Evolutionary conservation across 2,329 filamentous ascomycete genomes (phyloP).

Genomic region (Capronia americana): DNA sequence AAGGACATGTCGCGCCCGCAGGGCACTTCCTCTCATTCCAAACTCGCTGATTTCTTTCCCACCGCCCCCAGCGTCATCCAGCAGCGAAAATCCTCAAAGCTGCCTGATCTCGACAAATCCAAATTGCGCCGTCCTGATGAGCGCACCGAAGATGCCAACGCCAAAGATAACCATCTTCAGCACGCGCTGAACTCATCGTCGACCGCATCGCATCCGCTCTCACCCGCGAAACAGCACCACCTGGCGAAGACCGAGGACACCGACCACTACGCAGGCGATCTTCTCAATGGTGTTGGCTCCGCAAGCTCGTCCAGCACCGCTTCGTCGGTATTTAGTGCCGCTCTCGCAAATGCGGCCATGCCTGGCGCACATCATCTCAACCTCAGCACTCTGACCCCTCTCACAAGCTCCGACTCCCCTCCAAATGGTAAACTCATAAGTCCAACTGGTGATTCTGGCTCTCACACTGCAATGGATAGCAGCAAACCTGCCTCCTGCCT

Average conservation of each 20-base stretch:
- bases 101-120: slow-evolving; percentile 59
- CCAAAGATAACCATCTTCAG: slow-evolving; percentile 24
- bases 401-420: slow-evolving; percentile 71
- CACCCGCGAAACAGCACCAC: slow-evolving; percentile 26
- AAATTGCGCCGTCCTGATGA: slow-evolving; percentile 22
- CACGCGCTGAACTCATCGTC: slow-evolving; percentile 30
- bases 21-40: slow-evolving; percentile 54
- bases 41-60: slow-evolving; percentile 86
- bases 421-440: slow-evolving; percentile 63
- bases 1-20: slow-evolving; percentile 74
- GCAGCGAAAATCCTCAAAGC: slow-evolving; percentile 52
- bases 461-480: slow-evolving; percentile 22
- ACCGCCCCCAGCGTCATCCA: slow-evolving; percentile 71
- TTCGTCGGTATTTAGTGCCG: slow-evolving; percentile 73
- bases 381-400: slow-evolving; percentile 64
- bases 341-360: slow-evolving; percentile 58
- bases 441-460: slow-evolving; percentile 49
- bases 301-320: slow-evolving; percentile 74
- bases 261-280: slow-evolving; percentile 62
- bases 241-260: slow-evolving; percentile 40
- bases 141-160: slow-evolving; percentile 36
- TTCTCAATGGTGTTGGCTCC: slow-evolving; percentile 73
- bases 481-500: slow-evolving; percentile 42
- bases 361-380: slow-evolving; percentile 62
- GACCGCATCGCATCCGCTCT: slow-evolving; percentile 15